Evolutionary conservation across 108 stramenopile genomes (phyloP), one percentile per base, ranked within the genome.

Genomic region (Schizochytrium sp.): DNA sequence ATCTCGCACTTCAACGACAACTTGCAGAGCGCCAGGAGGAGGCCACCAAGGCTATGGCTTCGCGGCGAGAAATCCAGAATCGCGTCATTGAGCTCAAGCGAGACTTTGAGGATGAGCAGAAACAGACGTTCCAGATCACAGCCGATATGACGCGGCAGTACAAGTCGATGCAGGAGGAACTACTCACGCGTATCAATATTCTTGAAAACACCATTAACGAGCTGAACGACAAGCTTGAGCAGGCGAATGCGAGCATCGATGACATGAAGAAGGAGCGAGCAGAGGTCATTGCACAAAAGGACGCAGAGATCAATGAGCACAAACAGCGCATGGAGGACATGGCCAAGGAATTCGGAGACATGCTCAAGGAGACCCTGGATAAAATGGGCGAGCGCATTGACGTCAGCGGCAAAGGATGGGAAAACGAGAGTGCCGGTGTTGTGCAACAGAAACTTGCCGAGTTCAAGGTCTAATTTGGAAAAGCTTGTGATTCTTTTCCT

Each of bases 131-230:
- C 60, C 95, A 95, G 25, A 94, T 96, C 10, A 95, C 92, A 21
- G 83, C 89, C 16, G 94, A 95, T 47, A 96, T 96, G 95, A 96
- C 96, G 44, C 88, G 96, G 58, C 96, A 96, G 91, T 96, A 95
- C 92, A 96, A 96, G 89, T 93, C 93, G 6, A 96, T 96, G 96
- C 95, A 96, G 72, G 95, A 96, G 60, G 93, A 95, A 57, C 90
- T 96, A 21, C 58, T 96, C 41, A 93, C 94, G 58, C 95, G 96
- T 72, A 96, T 96, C 71, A 94, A 94, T 23, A 90, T 93, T 55
- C 91, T 96, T 55, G 95, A 95, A 60, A 60, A 92, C 5, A 92
- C 93, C 45, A 95, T 96, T 43, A 90, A 94, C 69, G 91, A 91
- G 19, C 89, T 95, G 12, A 92, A 93, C 44, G 96, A 96, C 76